Evolutionary conservation across 2,329 filamentous ascomycete genomes (phyloP).

Genomic region (Colletotrichum filicis): DNA sequence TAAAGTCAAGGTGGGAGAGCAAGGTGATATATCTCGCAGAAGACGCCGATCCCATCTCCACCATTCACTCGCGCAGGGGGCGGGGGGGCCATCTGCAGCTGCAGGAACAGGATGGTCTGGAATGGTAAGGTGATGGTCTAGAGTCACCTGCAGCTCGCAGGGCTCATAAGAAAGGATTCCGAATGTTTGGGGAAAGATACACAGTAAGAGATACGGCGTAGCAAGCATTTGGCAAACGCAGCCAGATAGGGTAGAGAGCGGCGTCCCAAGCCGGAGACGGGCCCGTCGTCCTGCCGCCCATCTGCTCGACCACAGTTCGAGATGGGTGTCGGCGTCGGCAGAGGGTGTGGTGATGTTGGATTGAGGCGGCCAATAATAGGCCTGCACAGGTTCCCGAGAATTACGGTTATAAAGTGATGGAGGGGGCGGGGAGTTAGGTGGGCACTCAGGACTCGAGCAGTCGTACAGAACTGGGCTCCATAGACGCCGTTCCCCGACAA

Average conservation of each 20-base stretch:
- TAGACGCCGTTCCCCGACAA: conserved; percentile 21
- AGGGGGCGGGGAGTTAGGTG: background rate
- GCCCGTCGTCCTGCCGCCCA: conserved; percentile 23
- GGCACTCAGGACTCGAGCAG: background rate
- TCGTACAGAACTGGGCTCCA: background rate
- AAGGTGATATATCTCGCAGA: conserved; percentile 22
- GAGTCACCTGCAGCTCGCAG: conserved; percentile 16
- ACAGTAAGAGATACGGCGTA: too few species aligned
- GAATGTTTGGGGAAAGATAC: conserved; percentile 7
- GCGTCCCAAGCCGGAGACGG: background rate
- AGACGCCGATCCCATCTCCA: conserved; percentile 3
- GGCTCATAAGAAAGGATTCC: conserved; percentile 14
- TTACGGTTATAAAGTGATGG: background rate
- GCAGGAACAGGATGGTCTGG: conserved; percentile 23
- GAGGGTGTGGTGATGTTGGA: conserved; percentile 31
- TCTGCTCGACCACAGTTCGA: background rate
- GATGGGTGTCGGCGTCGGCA: conserved; percentile 1
- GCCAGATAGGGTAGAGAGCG: conserved; percentile 4
- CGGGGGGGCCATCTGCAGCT: background rate
- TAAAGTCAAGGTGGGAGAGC: background rate
- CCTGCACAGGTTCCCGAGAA: background rate
- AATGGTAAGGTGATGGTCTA: conserved; percentile 24
- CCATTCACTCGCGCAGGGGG: background rate
- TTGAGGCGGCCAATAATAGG: conserved; percentile 3
- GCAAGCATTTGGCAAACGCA: conserved; percentile 2